Conservation (phyloP, 495 filamentous ascomycete genomes). For the Choiromyces venosus region DNA sequence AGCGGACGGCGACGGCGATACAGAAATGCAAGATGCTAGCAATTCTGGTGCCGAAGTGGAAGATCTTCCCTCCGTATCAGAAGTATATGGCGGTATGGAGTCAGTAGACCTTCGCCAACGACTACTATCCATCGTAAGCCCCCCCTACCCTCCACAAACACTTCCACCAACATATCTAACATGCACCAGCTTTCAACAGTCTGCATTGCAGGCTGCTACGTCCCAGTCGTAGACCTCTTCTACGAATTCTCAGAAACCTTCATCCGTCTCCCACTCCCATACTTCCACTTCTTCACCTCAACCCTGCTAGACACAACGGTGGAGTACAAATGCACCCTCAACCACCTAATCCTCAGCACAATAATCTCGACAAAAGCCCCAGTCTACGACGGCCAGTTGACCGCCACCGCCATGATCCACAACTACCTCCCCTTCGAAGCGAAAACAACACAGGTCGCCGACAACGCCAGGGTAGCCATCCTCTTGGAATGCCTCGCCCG, state of each 20-base stretch:
- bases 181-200: conserved; percentile 50
- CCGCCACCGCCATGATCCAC: conserved; percentile 55
- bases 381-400: conserved; percentile 45
- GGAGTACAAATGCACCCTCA: conserved; percentile 54
- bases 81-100: conserved; percentile 45
- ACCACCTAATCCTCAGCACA: conserved; percentile 58
- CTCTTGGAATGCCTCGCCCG: conserved; percentile 67
- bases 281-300: conserved; percentile 61
- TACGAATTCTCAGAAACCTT: conserved; percentile 61
- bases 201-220: conserved; percentile 49
- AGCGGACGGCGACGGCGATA: conserved; percentile 34
- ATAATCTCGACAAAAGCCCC: conserved; percentile 59
- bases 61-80: conserved; percentile 15
- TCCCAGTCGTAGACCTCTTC: conserved; percentile 56
- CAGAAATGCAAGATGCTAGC: conserved; percentile 41
- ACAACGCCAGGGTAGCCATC: conserved; percentile 77
- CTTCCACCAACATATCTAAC: conserved; percentile 32
- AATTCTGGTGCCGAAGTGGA: conserved; percentile 44
- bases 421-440: conserved; percentile 71
- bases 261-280: conserved; percentile 58
- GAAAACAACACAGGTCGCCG: conserved; percentile 54
- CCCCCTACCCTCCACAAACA: conserved; percentile 5
- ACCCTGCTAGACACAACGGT: conserved; percentile 49
- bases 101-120: conserved; percentile 46
- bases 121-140: conserved; percentile 43